Conservation (phyloP, 1,139 yeast genomes). For the Hyphopichia pseudoburtonii region DNA sequence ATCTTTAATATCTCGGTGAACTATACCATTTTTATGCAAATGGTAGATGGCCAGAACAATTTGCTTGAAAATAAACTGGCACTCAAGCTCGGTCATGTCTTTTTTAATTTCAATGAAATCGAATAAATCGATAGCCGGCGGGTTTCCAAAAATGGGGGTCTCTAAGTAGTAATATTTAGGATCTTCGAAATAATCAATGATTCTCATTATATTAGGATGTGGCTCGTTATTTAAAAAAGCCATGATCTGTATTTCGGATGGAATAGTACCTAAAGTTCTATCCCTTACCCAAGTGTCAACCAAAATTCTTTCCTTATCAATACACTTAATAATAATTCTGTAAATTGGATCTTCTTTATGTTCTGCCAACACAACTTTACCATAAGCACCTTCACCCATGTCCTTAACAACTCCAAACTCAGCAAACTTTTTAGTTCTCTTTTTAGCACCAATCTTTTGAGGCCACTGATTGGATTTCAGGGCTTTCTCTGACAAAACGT, state of each 20-base stretch:
- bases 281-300: slow-evolving; percentile 98
- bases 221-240: slow-evolving; percentile 71
- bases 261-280: slow-evolving; percentile 85
- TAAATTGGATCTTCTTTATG: slow-evolving; percentile 63
- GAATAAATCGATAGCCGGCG: slow-evolving; percentile 89
- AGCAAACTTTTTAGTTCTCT: slow-evolving; percentile 64
- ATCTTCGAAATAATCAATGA: slow-evolving; percentile 91
- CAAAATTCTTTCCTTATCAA: slow-evolving; percentile 85
- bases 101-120: slow-evolving; percentile 85
- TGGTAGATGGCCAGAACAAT: slow-evolving; percentile 76
- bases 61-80: slow-evolving; percentile 76
- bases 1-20: slow-evolving; percentile 93
- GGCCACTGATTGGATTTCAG: slow-evolving; percentile 51
- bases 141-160: slow-evolving; percentile 83
- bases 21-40: slow-evolving; percentile 81
- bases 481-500: slow-evolving; percentile 34
- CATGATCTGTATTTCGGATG: slow-evolving; percentile 92
- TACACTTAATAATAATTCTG: slow-evolving; percentile 79
- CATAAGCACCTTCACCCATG: slow-evolving; percentile 97
- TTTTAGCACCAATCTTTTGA: slow-evolving; percentile 52
- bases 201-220: slow-evolving; percentile 82
- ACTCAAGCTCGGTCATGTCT: slow-evolving; percentile 74
- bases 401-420: slow-evolving; percentile 73
- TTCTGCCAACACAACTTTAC: slow-evolving; percentile 81
- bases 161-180: slow-evolving; percentile 84